Base-by-base conservation (phyloP, 352 stramenopile species). In the Phytophthora foliorum region DNA sequence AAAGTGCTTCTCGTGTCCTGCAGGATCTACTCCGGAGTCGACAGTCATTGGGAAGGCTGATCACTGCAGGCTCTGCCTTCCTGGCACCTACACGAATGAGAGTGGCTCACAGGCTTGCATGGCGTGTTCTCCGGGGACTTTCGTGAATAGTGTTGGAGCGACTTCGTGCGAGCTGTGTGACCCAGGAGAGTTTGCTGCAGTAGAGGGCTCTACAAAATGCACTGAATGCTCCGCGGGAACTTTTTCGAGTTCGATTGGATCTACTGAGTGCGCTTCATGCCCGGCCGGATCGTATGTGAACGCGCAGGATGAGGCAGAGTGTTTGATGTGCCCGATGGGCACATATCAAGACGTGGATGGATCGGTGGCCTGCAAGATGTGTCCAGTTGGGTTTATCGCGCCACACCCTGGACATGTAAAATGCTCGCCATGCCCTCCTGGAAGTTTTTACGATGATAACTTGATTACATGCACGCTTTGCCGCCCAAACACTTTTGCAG, bases 51-150 rank as follows among this genome's bases (percentile, higher is more conserved):
- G 49, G 34, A 46, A n/a, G 25, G 58, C 60, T 56, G 49, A 60
- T 50, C 21, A 21, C 19, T 78, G 86, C 39, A 42, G 45, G 16
- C 46, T 69, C 6, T 94, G 86, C 22, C 24, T 42, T 8, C 65
- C 79, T 31, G 86, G 86, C 11, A 90, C 70, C 4, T 90, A 88
- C 58, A 52, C 63, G 1, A 82, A 83, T 17, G 36, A 55, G 1
- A 80, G 67, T 51, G 67, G 68, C 14, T 69, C 63, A 14, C 61
- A 21, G 9, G 45, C 50, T 38, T 93, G 86, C 55, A 54, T 19
- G 25, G 54, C 59, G 17, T 89, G 81, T 38, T 53, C 69, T 3
- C 45, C 46, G 21, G 78, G 81, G n/a, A 72, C 74, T 49, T 87
- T 83, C 39, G 51, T 67, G 13, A 67, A 53, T 31, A 38, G 41